phyloP scores from a whole-genome alignment of 108 stramenopile species.

The Nitzschia putrida region DNA sequence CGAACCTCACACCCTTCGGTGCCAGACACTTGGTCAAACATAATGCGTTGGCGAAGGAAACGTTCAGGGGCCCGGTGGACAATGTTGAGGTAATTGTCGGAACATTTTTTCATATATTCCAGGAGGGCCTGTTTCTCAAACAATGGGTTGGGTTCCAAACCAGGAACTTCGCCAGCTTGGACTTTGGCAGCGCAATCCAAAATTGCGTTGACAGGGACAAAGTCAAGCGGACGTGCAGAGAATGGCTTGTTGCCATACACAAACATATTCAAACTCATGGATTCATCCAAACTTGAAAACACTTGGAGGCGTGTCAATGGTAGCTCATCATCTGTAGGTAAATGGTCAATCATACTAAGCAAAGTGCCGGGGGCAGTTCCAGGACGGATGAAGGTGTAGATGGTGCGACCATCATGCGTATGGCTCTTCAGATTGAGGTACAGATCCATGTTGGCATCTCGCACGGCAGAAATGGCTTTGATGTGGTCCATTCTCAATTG shows the following conservation, averaged over 20 bases:
- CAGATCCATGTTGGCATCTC: constrained; percentile 74
- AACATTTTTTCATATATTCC: constrained; percentile 80
- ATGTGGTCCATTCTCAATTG: constrained; percentile 93
- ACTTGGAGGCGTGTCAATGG: constrained; percentile 81
- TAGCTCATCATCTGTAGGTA: constrained; percentile 45
- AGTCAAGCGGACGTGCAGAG: constrained; percentile 15
- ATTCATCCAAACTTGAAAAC: constrained; percentile 86
- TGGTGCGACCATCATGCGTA: constrained; percentile 57
- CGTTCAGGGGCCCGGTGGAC: constrained; percentile 67
- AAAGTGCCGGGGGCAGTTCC: constrained; percentile 78
- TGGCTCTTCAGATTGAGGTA: constrained; percentile 79
- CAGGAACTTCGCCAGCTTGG: constrained; percentile 35
- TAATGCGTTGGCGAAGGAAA: constrained; percentile 73
- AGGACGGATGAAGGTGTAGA: constrained; percentile 87
- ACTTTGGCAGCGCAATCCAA: constrained; percentile 66
- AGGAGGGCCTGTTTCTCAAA: constrained; percentile 60
- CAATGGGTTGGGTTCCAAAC: constrained; percentile 36
- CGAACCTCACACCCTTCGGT: constrained; percentile 86
- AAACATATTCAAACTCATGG: constrained; percentile 91
- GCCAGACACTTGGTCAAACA: constrained; percentile 82
- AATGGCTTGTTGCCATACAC: constrained; percentile 63
- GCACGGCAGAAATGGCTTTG: constrained; percentile 90
- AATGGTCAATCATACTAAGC: constrained; percentile 75
- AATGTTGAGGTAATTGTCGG: constrained; percentile 67
- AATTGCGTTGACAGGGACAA: constrained; percentile 43